phyloP scores from a whole-genome alignment of 2,329 filamentous ascomycete genomes.

The Colletotrichum tabaci region DNA sequence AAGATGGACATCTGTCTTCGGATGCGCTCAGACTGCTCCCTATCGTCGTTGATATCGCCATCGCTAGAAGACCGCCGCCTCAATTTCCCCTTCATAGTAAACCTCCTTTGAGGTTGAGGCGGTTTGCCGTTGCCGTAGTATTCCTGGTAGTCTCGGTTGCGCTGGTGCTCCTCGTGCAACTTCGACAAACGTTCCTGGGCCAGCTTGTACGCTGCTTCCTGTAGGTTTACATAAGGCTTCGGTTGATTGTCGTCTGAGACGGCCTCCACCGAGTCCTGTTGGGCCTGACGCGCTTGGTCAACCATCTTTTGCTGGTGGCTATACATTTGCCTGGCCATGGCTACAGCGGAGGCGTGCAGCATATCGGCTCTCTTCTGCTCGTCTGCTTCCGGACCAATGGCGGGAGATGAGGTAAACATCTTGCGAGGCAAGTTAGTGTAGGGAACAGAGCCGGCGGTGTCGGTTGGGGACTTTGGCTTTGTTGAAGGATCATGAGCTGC shows the following conservation, averaged over 20 bases:
- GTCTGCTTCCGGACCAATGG: slow-evolving; percentile 79
- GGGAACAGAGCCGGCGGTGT: slow-evolving; percentile 77
- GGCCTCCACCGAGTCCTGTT: slow-evolving; percentile 52
- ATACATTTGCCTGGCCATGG: slow-evolving; percentile 93
- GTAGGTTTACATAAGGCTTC: slow-evolving; percentile 75
- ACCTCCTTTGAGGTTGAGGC: slow-evolving; percentile 56
- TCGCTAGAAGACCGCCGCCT: slow-evolving; percentile 79
- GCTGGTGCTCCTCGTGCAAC: slow-evolving; percentile 79
- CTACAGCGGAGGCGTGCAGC: slow-evolving; percentile 85
- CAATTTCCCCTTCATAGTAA: slow-evolving; percentile 68
- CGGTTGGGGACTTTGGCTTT: slow-evolving; percentile 61
- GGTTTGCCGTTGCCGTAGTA: slow-evolving; percentile 77
- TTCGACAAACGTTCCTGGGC: slow-evolving; percentile 87
- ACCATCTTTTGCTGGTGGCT: slow-evolving; percentile 75
- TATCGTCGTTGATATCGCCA: slow-evolving; percentile 74
- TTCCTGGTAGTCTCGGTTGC: slow-evolving; percentile 76
- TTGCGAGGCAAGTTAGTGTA: slow-evolving; percentile 78
- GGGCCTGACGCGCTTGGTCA: slow-evolving; percentile 63
- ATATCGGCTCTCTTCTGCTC: slow-evolving; percentile 81
- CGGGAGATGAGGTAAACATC: slow-evolving; percentile 85
- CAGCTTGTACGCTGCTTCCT: slow-evolving; percentile 89
- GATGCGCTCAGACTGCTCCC: slow-evolving; percentile 79
- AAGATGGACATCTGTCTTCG: slow-evolving; percentile 85
- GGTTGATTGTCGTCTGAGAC: slow-evolving; percentile 59
- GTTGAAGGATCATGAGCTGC: slow-evolving; percentile 72